phyloP scores from a whole-genome alignment of 2,329 filamentous ascomycete species.

The Trichophyton mentagrophytes region DNA sequence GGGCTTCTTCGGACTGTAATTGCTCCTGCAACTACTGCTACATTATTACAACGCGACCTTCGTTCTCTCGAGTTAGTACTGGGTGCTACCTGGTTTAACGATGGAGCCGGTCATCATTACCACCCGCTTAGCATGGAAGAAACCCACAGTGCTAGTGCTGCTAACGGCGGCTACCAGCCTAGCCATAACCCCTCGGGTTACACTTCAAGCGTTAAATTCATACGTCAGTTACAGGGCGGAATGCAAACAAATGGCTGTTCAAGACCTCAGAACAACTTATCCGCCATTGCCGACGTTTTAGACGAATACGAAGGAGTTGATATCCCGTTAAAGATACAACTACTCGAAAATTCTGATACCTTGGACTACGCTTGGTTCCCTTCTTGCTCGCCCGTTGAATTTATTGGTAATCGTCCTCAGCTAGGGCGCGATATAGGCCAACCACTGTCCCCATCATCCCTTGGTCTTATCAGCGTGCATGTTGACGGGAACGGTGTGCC shows the following conservation, averaged over 20 bases:
- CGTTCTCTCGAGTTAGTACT: slow-evolving; percentile 21
- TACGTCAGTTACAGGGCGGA: slow-evolving; percentile 13
- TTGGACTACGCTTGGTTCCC: slow-evolving; percentile 21
- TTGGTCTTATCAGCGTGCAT: slow-evolving; percentile 24
- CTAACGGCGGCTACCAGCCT: background rate
- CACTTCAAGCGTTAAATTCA: background rate
- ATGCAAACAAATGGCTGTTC: slow-evolving; percentile 19
- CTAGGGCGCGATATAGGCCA: slow-evolving; percentile 9
- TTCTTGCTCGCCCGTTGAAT: slow-evolving; percentile 24
- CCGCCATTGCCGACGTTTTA: slow-evolving; percentile 20
- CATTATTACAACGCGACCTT: slow-evolving; percentile 19
- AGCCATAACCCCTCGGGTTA: slow-evolving; percentile 13
- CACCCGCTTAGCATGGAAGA: slow-evolving; percentile 11
- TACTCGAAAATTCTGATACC: slow-evolving; percentile 12
- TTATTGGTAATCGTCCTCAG: slow-evolving; percentile 13
- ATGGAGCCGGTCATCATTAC: slow-evolving; percentile 10
- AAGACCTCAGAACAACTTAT: slow-evolving; percentile 19
- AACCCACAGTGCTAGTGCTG: background rate
- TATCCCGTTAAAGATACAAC: slow-evolving; percentile 14
- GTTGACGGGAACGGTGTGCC: slow-evolving; percentile 16
- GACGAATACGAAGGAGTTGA: slow-evolving; percentile 24
- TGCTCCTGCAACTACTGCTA: slow-evolving; percentile 14
- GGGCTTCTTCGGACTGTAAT: slow-evolving; percentile 17
- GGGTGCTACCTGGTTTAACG: slow-evolving; percentile 20
- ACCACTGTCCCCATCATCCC: slow-evolving; percentile 15